Evolutionary conservation across 1,139 yeast species (phyloP).

Genomic region (Wickerhamiella infanticola): DNA sequence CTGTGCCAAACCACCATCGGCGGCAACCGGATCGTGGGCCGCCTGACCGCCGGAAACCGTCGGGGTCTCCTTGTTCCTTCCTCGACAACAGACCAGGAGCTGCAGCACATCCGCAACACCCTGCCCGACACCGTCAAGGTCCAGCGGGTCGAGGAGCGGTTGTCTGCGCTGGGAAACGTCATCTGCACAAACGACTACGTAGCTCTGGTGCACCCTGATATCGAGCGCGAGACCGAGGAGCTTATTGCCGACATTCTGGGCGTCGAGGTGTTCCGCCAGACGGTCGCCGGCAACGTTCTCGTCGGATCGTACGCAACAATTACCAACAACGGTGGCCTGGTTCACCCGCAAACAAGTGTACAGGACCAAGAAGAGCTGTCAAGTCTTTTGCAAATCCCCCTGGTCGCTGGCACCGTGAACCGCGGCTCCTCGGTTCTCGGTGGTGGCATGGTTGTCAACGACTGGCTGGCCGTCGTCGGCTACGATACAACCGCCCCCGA

Average conservation of each 20-base stretch:
- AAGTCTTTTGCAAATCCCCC: constrained; percentile 87
- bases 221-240: constrained; percentile 98
- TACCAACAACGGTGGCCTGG: constrained; percentile 95
- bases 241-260: constrained; percentile 97
- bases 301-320: constrained; percentile 94
- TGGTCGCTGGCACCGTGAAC: constrained; percentile 97
- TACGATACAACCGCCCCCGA: constrained; percentile 98
- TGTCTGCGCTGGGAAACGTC: constrained; percentile 93
- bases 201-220: constrained; percentile 97
- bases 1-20: constrained; percentile 96
- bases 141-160: constrained; percentile 94
- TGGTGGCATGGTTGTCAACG: constrained; percentile 97
- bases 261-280: constrained; percentile 97
- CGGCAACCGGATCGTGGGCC: constrained; percentile 93
- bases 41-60: constrained; percentile 98
- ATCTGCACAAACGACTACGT: constrained; percentile 98
- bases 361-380: constrained; percentile 98
- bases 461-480: constrained; percentile 95
- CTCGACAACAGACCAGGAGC: constrained; percentile 97
- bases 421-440: constrained; percentile 97
- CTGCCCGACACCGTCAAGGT: constrained; percentile 93
- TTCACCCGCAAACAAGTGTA: constrained; percentile 92
- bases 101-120: constrained; percentile 92
- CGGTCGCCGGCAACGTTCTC: constrained; percentile 93
- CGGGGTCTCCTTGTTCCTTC: constrained; percentile 94